These are phyloP conservation scores for Melaleuca alternifolia DNA, from an alignment of 345 rosid species.

Conservation along the genomic window DNA sequence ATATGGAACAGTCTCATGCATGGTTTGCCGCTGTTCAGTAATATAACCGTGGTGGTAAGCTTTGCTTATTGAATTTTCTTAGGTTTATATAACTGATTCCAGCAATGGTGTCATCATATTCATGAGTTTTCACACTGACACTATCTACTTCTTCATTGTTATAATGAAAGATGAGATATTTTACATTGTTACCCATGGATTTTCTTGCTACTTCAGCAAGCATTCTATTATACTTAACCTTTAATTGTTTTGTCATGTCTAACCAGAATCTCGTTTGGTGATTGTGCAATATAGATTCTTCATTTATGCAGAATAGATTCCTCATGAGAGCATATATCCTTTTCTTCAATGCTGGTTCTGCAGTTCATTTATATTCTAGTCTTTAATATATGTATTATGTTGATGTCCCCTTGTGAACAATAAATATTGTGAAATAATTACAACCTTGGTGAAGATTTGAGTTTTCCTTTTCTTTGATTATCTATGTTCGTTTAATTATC, in stretches of 20 bases:
- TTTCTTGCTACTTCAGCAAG: background rate
- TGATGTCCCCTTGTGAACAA: background rate
- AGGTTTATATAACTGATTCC: background rate
- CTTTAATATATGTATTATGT: background rate
- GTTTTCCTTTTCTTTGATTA: background rate
- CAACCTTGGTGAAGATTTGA: background rate
- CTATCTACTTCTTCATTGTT: background rate
- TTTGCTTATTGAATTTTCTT: background rate
- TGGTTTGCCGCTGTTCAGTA: constrained; percentile 72
- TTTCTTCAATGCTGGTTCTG: background rate
- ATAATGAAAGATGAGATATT: background rate
- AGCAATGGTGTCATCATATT: background rate
- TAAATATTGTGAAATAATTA: background rate
- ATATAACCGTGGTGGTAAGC: constrained; percentile 59
- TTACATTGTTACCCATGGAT: background rate
- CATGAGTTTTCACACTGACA: background rate
- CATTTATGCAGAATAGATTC: background rate
- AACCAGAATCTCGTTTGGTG: background rate
- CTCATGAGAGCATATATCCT: background rate
- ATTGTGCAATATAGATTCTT: background rate
- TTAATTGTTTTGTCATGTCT: background rate
- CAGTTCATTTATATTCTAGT: background rate
- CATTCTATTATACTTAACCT: background rate
- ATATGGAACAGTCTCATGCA: constrained; percentile 74
- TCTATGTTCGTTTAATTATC: background rate